Percentiles rank a stretch among this genome's conserved stretches.
Evolutionary conservation across 2,329 filamentous ascomycete genomes (phyloP).

Genomic region (Dactylellina drechsleri): DNA sequence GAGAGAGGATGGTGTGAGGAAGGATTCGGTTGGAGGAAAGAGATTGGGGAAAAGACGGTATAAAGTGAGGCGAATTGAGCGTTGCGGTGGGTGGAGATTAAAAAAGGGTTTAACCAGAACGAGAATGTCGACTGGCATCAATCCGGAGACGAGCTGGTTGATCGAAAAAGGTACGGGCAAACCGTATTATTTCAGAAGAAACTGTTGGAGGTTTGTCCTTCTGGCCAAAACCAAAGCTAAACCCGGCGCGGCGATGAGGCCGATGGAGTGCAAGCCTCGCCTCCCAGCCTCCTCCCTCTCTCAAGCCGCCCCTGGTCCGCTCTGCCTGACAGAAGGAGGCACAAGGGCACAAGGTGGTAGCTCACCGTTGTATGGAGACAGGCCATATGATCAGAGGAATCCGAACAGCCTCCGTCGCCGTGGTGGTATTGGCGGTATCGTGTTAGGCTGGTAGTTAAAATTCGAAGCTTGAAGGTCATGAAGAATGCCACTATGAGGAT

Average conservation of each 20-base stretch:
- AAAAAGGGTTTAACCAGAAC: constrained; percentile 27
- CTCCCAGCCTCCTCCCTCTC: not conserved
- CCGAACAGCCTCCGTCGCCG: constrained; percentile 20
- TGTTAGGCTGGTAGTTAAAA: not conserved
- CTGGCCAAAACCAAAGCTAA: not conserved
- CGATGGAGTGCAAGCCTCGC: not conserved
- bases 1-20: constrained; percentile 21
- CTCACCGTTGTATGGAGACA: constrained; percentile 2
- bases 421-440: not conserved
- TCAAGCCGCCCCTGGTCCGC: not conserved
- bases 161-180: too few species aligned
- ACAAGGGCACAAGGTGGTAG: constrained; percentile 4
- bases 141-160: constrained; percentile 39
- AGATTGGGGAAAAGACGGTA: constrained; percentile 10
- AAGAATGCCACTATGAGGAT: not conserved
- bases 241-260: too few species aligned
- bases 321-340: not conserved
- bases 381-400: constrained; percentile 22
- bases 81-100: constrained; percentile 32
- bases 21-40: constrained; percentile 20
- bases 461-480: too few species aligned
- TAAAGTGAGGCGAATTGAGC: constrained; percentile 38
- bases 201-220: constrained; percentile 7
- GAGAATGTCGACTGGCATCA: constrained; percentile 32
- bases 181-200: not conserved